Evolutionary conservation across 1,284 basidiomycete genomes (phyloP).

Genomic region (Moniliophthora roreri): DNA sequence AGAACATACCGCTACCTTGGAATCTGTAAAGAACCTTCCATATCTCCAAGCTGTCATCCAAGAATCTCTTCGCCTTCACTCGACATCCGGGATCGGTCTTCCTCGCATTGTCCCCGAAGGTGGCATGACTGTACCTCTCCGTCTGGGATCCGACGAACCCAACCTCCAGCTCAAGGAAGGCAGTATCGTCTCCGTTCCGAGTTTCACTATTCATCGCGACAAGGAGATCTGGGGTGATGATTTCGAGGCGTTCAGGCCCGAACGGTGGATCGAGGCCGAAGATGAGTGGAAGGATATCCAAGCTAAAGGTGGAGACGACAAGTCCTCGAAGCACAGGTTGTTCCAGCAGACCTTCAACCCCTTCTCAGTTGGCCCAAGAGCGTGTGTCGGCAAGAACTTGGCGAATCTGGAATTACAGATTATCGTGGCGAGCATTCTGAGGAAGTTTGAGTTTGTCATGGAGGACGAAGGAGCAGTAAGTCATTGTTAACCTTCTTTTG

Average conservation of each 20-base stretch:
- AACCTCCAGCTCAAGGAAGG: slow-evolving; percentile 30
- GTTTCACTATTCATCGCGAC: slow-evolving; percentile 47
- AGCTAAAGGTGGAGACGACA: neutral
- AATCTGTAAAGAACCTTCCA: slow-evolving; percentile 26
- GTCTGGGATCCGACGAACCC: slow-evolving; percentile 30
- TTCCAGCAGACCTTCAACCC: slow-evolving; percentile 17
- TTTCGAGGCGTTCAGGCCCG: slow-evolving; percentile 41
- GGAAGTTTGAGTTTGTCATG: slow-evolving; percentile 15
- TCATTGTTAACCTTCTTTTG: neutral
- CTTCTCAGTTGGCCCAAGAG: slow-evolving; percentile 16
- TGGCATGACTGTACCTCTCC: slow-evolving; percentile 17
- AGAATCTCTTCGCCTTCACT: slow-evolving; percentile 30
- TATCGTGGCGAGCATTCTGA: slow-evolving; percentile 14
- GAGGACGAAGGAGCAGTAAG: slow-evolving; percentile 11
- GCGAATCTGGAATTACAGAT: slow-evolving; percentile 16
- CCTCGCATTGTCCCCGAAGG: slow-evolving; percentile 26
- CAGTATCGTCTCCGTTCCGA: slow-evolving; percentile 34
- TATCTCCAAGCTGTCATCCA: slow-evolving; percentile 33
- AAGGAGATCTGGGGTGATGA: slow-evolving; percentile 44
- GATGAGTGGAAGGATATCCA: slow-evolving; percentile 24
- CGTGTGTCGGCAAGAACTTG: slow-evolving; percentile 17
- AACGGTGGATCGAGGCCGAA: slow-evolving; percentile 42
- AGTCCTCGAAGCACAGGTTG: slow-evolving; percentile 11
- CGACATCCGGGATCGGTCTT: slow-evolving; percentile 31
- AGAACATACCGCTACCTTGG: slow-evolving; percentile 15